Evolutionary conservation across 345 rosid genomes (phyloP).

Genomic region (rapeseed (Brassica napus)): Da-Ae NC_063439.1:6786501-6787000

Average conservation of each 20-base stretch:
- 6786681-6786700: slow-evolving; percentile 86
- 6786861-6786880: slow-evolving; percentile 99
- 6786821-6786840: slow-evolving; percentile 93
- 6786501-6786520: background rate
- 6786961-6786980: slow-evolving; percentile 65
- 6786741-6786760: slow-evolving; percentile 93
- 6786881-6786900: slow-evolving; percentile 98
- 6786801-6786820: slow-evolving; percentile 97
- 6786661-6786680: slow-evolving; percentile 89
- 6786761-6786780: slow-evolving; percentile 78
- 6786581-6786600: slow-evolving; percentile 96
- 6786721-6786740: slow-evolving; percentile 87
- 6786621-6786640: slow-evolving; percentile 89
- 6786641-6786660: slow-evolving; percentile 95
- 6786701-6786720: slow-evolving; percentile 81
- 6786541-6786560: background rate
- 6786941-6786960: slow-evolving; percentile 85
- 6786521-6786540: background rate
- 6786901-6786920: slow-evolving; percentile 86
- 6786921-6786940: slow-evolving; percentile 85
- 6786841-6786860: slow-evolving; percentile 63
- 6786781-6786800: slow-evolving; percentile 89
- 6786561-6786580: background rate
- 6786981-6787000: background rate
- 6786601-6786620: slow-evolving; percentile 90